Conservation (phyloP, 257 asterid genomes). For the Verbascum thapsus region DNA sequence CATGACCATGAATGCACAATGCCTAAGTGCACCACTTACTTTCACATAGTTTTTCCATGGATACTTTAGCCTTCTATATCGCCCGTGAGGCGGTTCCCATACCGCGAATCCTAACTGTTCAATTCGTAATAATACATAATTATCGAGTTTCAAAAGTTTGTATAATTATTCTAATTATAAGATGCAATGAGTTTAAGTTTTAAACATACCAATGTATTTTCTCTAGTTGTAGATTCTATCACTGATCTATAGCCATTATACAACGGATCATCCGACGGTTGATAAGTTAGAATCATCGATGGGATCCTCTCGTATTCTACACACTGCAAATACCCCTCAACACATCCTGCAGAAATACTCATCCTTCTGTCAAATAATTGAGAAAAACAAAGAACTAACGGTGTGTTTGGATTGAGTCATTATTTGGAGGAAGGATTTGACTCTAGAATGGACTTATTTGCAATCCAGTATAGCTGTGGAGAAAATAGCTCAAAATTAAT, state of each 20-base stretch:
- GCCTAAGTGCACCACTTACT: conserved; percentile 51
- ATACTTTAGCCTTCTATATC: conserved; percentile 40
- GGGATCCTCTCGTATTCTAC: conserved; percentile 43
- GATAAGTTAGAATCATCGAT: conserved; percentile 34
- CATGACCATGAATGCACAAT: conserved; percentile 59
- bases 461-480: no score
- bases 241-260: conserved; percentile 48
- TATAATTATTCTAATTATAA: no score
- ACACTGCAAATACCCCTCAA: conserved; percentile 42
- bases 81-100: conserved; percentile 66
- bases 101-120: conserved; percentile 50
- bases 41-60: conserved; percentile 51
- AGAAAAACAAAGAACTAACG: background rate
- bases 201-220: conserved; percentile 42
- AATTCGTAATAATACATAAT: background rate
- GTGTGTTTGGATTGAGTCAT: no score
- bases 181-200: no score
- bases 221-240: conserved; percentile 43
- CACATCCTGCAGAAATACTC: conserved; percentile 36
- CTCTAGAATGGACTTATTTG: no score
- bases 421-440: no score
- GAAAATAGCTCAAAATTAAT: no score
- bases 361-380: background rate
- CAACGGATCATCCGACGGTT: conserved; percentile 44
- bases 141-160: no score